Evolutionary conservation across 345 rosid genomes (phyloP), one percentile per base, ranked within the genome.

Genomic region (Boechera stricta): DNA sequence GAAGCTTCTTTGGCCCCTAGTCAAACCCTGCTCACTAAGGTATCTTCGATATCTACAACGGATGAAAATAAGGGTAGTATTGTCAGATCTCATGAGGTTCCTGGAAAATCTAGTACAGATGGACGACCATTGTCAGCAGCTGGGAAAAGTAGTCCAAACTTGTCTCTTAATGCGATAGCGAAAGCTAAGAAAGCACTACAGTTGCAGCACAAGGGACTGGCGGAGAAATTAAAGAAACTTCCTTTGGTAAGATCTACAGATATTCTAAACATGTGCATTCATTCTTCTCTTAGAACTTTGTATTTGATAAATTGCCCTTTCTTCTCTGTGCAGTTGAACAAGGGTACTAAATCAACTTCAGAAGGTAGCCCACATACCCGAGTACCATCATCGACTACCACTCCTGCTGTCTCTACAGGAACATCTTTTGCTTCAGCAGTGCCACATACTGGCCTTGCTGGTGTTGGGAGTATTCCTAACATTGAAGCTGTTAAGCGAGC

Each of bases 51-150:
- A 92, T 84, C 84, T 87, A 89, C 92, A 88, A 89, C 84, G 85
- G 90, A 89, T 95, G 94, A 95, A 92, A 95, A 95, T 95, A 92
- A 85, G 92, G 98, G 91, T 89, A 92, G 91, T 95, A 81, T 88
- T 88, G 83, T 87, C 95, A 84, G 98, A 82, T 90, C 96, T 95
- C 97, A 95, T 92, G 97, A 91, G 99, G 99, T 95, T 95, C 90
- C 87, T 92, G 99, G 97, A 89, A 93, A 89, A 83, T 89, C 96
- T 88, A 95, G 99, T 95, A 95, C 99, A 92, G 98, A 92, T 95
- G 97, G 94, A 84, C 72, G 66, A 64, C 35, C 89, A 75, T 78
- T 95, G 38, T 81, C 95, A 70, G 74, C 82, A 56, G 91, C 92
- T 83, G 97, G 92, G 69, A 89, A 88, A 86, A 85, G 83, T 87